Percentiles rank a stretch among this genome's conserved stretches.
Evolutionary conservation across 345 rosid genomes (phyloP).

Genomic region (Gossypioides kirkii): DNA sequence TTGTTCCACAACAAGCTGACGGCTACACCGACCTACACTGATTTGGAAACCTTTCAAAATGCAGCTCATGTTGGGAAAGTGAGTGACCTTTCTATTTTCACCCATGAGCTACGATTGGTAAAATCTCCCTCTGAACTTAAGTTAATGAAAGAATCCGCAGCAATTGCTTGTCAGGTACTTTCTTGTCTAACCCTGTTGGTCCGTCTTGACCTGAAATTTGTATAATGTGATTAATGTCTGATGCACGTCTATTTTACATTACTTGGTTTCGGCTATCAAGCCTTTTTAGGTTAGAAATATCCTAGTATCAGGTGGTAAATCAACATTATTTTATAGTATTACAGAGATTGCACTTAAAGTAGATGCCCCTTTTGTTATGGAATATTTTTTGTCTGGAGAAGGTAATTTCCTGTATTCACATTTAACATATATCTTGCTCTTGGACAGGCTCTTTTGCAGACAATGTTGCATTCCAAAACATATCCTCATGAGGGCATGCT

Average conservation of each 20-base stretch:
- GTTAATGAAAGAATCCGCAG: slow-evolving; percentile 91
- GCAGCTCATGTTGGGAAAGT: slow-evolving; percentile 51
- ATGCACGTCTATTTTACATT: neutral
- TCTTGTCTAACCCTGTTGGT: slow-evolving; percentile 1
- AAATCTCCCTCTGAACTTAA: slow-evolving; percentile 86
- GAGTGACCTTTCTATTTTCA: slow-evolving; percentile 51
- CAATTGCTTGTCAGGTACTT: slow-evolving; percentile 93
- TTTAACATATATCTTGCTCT: slow-evolving; percentile 11
- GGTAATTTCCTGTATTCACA: neutral
- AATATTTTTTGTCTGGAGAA: neutral
- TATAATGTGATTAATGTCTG: neutral
- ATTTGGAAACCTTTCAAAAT: slow-evolving; percentile 58
- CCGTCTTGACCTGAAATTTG: neutral
- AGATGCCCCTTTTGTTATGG: neutral
- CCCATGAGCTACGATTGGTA: slow-evolving; percentile 70
- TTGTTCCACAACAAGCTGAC: slow-evolving; percentile 75
- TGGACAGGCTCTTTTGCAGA: slow-evolving; percentile 77
- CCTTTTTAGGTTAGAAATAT: neutral
- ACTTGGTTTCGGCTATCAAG: neutral
- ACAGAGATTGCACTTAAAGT: neutral
- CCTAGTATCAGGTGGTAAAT: neutral
- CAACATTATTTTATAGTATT: neutral
- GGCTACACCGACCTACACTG: slow-evolving; percentile 51
- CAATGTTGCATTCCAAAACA: slow-evolving; percentile 75
- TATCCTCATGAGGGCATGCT: slow-evolving; percentile 72